Evolutionary conservation across 2,329 filamentous ascomycete species (phyloP), one percentile per base, ranked within the genome.

Genomic region (Trichoderma sp.): DNA sequence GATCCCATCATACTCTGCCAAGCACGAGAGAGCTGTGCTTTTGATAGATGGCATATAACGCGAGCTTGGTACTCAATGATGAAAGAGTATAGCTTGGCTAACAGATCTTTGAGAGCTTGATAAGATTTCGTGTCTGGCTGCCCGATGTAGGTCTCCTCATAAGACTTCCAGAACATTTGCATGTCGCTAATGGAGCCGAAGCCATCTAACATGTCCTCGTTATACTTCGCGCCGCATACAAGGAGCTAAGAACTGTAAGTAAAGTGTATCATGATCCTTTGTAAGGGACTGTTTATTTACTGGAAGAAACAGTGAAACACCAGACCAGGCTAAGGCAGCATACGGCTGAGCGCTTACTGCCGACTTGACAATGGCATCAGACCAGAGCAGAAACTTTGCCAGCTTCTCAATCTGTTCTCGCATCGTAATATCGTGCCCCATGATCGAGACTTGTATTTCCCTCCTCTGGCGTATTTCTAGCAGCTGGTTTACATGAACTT

Each of bases 281-380:
- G 34, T 7, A 5, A n/a, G 6, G 14, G 7, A 6, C 1, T 30
- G 2, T 21, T 32, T 18, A 69, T 71, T 60, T 73, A 77, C 76
- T 0, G 76, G 72, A 47, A 78, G 73, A 53, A 75, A 61, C 2
- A 77, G 34, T 18, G 76, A 74, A 51, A 76, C 73, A 26, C 76
- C 77, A 6, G 76, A 74, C 77, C 77, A 78, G 21, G 75, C 77
- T 58, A 79, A 56, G 11, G 75, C 75, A 15, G 75, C 72, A 58
- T 76, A 74, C 11, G 76, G 76, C 62, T 78, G 76, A 14, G 71
- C 58, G 32, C 71, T 77, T 8, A 77, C 36, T 14, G 74, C 74
- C 4, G 64, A 30, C 26, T 75, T 74, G 28, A 78, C 71, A 21
- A 78, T 73, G 1, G 61, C 43, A 66, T 78, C 71, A 28, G 74